Evolutionary conservation across 192 early-diverging fungal genomes (phyloP).

Genomic region (Dimargaris verticillata): DNA sequence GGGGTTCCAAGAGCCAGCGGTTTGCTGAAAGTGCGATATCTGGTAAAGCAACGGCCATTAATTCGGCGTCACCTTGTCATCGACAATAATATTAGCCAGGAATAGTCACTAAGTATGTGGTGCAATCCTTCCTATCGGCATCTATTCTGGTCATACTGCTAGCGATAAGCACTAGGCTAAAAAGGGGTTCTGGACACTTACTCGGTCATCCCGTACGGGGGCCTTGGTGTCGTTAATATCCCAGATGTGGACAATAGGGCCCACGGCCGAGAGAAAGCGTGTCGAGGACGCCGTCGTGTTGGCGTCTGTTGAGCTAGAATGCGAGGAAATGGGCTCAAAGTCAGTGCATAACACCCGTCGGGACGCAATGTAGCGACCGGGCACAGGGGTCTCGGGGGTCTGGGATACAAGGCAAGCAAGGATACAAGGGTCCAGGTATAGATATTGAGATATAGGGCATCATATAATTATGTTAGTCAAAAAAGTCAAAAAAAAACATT

Average conservation of each 20-base stretch:
- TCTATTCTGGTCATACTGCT: too few relatives aligned
- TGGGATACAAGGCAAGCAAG: conserved; percentile 14
- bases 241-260: conserved; percentile 29
- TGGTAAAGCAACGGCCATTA: conserved; percentile 14
- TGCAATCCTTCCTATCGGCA: too few relatives aligned
- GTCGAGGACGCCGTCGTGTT: conserved; percentile 9
- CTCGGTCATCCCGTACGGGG: conserved; percentile 6
- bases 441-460: neutral
- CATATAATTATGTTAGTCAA: neutral
- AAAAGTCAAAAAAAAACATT: too few relatives aligned
- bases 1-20: conserved; percentile 22
- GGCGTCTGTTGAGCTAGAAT: conserved; percentile 14
- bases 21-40: conserved; percentile 23
- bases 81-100: too few relatives aligned
- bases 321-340: conserved; percentile 21
- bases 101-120: too few relatives aligned
- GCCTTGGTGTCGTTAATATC: conserved; percentile 14
- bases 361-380: conserved; percentile 24
- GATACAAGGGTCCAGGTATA: neutral
- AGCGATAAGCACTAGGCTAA: conserved; percentile 17
- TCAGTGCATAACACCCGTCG: conserved; percentile 23
- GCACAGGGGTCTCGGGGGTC: conserved; percentile 28
- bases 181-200: neutral
- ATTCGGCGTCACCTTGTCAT: too few relatives aligned
- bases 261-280: conserved; percentile 26